phyloP scores from a whole-genome alignment of 2,329 filamentous ascomycete genomes.

The Ustulina deusta region DNA sequence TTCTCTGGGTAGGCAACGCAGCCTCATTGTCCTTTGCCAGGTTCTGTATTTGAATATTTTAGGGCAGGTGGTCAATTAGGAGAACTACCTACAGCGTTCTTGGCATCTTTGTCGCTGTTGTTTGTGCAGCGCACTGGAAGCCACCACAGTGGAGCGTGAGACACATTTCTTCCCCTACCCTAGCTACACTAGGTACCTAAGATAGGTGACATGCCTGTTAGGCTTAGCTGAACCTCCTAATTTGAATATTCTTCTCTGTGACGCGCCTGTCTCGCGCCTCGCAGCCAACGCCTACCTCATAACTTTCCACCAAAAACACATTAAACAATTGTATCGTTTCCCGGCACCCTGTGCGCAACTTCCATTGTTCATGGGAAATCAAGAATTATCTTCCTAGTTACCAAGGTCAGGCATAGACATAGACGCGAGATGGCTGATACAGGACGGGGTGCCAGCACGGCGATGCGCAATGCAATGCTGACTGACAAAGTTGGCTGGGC shows the following conservation, averaged over 20 bases:
- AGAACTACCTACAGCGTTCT: too few relatives aligned
- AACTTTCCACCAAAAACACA: background rate
- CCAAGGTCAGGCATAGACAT: background rate
- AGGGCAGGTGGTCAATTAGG: too few relatives aligned
- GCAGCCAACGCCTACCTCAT: background rate
- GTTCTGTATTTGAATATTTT: too few relatives aligned
- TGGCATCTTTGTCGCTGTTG: too few relatives aligned
- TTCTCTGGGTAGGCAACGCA: too few relatives aligned
- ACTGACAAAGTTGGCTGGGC: background rate
- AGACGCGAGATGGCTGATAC: slow-evolving; percentile 28
- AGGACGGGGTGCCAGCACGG: slow-evolving; percentile 6
- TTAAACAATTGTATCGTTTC: background rate
- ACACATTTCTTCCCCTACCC: too few relatives aligned
- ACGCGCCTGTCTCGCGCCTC: slow-evolving; percentile 35
- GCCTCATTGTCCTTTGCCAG: too few relatives aligned
- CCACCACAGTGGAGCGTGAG: too few relatives aligned
- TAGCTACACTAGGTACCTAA: background rate
- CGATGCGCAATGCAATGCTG: slow-evolving; percentile 13
- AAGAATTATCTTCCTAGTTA: background rate
- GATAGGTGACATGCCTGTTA: background rate
- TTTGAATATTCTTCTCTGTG: slow-evolving; percentile 16
- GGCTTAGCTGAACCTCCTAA: background rate
- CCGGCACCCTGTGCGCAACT: background rate
- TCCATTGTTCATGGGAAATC: background rate
- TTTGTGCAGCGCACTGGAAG: too few relatives aligned